Base-by-base conservation (phyloP, 1,284 basidiomycete genomes). In the Pseudozyma tsukubaensis region DNA sequence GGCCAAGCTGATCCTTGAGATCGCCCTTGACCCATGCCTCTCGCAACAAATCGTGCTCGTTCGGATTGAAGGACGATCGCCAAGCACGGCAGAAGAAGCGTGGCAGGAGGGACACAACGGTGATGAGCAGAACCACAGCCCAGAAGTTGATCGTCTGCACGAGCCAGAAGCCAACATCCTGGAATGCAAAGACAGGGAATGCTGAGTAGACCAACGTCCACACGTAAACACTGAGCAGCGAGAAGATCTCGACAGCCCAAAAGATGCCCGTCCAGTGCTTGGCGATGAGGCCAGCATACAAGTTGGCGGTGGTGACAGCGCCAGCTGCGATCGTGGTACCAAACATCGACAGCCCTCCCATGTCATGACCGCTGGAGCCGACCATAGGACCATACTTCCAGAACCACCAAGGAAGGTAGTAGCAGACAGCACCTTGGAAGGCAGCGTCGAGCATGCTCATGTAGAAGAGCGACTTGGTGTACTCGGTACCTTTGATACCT, bases 391-490 rank as follows among this genome's bases (percentile, higher is more conserved):
- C 80, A 89, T 85, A 42, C 86, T 89, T 91, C 90, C 85, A 97
- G 29, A 90, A 89, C 54, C 92, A 86, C 84, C 90, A 95, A 0
- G 95, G 93, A 76, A 98, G 88, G 87, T 93, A 97, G 87, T 92
- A 98, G 47, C 94, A 90, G 68, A 97, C 89, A 0, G 87, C 90
- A 0, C 94, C 95, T 84, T 97, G 95, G 85, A 95, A 97, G 42
- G 97, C 86, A 45, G 94, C 96, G 84, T 98, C 96, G 16, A 90
- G 83, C 92, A 98, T 96, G 86, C 95, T 97, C 55, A 91, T 84
- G 93, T 94, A 98, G 87, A 98, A 98, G 85, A 94, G 94, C 62
- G 87, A 77, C 13, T 93, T 89, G 19, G 94, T 97, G 86, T 97
- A 99, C 81, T 97, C 94, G 18, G 95, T 87, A 36, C 95, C 94